These are phyloP conservation scores for Neltuma alba DNA, from an alignment of 306 rosid genomes.

Conservation along the genomic window DNA sequence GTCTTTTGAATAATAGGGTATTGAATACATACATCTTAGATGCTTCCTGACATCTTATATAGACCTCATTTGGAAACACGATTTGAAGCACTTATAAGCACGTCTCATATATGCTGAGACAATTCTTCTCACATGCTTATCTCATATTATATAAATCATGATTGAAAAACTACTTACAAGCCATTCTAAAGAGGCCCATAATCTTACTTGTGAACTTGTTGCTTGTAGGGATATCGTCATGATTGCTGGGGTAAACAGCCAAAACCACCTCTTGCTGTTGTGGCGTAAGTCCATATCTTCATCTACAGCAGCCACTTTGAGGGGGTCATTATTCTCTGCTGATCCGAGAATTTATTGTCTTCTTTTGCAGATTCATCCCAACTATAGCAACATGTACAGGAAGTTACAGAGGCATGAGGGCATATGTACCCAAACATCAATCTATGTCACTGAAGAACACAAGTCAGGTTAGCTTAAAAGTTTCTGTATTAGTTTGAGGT, in stretches of 20 bases:
- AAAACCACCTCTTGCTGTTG: background rate
- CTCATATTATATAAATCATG: no score
- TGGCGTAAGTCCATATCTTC: background rate
- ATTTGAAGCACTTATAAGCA: no score
- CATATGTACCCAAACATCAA: slow-evolving; percentile 12
- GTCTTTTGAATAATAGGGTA: background rate
- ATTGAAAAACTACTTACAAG: no score
- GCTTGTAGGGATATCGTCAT: background rate
- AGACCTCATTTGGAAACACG: no score
- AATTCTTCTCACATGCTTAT: no score
- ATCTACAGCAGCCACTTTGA: background rate
- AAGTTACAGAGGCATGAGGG: slow-evolving; percentile 5
- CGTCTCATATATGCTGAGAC: no score
- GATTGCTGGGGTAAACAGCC: background rate
- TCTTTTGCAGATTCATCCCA: background rate
- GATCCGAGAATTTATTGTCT: background rate
- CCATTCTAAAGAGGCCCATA: no score
- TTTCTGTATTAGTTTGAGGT: background rate
- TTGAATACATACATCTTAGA: background rate
- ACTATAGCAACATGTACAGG: slow-evolving; percentile 2
- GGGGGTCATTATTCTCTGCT: background rate
- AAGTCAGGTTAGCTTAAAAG: background rate
- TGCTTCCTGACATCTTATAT: background rate
- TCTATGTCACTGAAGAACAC: background rate
- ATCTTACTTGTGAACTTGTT: background rate